A percentile compares a stretch with the other conserved stretches of the same genome.
Evolutionary conservation across 345 rosid genomes (phyloP).

Genomic region (Citrus cavaleriei): DNA sequence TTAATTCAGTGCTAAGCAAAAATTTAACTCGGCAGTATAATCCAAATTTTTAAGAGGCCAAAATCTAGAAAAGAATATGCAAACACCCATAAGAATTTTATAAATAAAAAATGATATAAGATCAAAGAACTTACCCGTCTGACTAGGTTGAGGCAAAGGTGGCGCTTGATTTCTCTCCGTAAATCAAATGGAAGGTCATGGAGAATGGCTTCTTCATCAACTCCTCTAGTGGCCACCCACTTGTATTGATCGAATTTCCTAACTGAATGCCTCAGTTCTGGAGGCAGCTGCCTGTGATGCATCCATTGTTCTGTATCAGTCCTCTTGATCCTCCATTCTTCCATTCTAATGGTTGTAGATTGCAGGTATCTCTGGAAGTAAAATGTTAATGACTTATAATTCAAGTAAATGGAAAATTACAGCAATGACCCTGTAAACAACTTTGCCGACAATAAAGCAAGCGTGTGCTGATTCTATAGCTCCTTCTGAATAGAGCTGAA

Average conservation of each 20-base stretch:
- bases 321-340: constrained; percentile 24
- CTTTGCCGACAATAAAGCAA: no score
- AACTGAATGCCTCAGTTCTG: constrained; percentile 15
- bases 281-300: constrained; percentile 28
- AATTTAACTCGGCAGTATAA: no score
- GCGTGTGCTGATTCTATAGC: no score
- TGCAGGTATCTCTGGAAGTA: constrained; percentile 16
- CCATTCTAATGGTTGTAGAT: constrained; percentile 6
- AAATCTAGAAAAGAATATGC: no score
- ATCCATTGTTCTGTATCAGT: constrained; percentile 26
- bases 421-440: no score
- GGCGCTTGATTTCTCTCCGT: constrained; percentile 18
- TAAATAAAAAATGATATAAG: background rate
- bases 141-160: constrained; percentile 20
- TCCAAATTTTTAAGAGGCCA: no score
- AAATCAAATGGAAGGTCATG: constrained; percentile 13
- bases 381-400: background rate
- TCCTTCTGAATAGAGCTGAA: no score
- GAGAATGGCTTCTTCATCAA: constrained; percentile 25
- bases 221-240: constrained; percentile 28
- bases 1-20: no score
- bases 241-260: constrained; percentile 20
- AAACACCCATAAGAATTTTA: no score
- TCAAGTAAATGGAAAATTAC: background rate
- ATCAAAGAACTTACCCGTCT: constrained; percentile 12